Percentiles rank a stretch among this genome's conserved stretches.
Conservation (phyloP, 371 early-diverging fungal species). For the Circinella umbellata region DNA sequence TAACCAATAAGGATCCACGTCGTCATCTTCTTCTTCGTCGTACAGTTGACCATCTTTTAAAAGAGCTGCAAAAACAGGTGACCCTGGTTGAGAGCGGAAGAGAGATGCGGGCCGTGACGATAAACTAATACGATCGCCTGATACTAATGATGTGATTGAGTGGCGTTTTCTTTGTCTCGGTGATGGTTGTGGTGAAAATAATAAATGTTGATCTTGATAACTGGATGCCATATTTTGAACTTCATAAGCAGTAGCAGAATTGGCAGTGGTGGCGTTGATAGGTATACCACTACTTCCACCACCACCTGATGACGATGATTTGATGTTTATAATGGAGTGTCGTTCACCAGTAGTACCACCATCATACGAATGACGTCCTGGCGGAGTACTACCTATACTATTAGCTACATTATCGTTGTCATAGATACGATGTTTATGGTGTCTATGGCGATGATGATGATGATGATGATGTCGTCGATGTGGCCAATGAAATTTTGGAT, state of each 20-base stretch:
- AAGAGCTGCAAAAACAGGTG: slow-evolving; percentile 32
- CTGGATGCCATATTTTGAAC: slow-evolving; percentile 18
- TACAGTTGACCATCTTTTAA: slow-evolving; percentile 24
- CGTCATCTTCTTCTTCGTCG: slow-evolving; percentile 24
- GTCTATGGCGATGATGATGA: slow-evolving; percentile 11
- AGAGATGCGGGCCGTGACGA: slow-evolving; percentile 36
- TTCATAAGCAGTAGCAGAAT: not conserved
- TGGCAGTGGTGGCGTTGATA: not conserved
- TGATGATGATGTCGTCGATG: slow-evolving; percentile 22
- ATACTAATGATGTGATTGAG: slow-evolving; percentile 32
- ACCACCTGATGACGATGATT: not conserved
- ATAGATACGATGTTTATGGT: slow-evolving; percentile 1
- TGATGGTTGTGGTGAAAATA: slow-evolving; percentile 8
- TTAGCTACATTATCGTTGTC: slow-evolving; percentile 7
- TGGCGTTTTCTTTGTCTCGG: slow-evolving; percentile 27
- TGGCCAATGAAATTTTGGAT: slow-evolving; percentile 39
- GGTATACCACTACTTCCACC: not conserved
- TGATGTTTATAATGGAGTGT: too few species aligned
- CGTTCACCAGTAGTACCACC: not conserved
- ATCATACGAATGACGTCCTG: slow-evolving; percentile 15
- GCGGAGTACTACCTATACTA: slow-evolving; percentile 18
- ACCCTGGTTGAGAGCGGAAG: slow-evolving; percentile 37
- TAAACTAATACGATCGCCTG: slow-evolving; percentile 24
- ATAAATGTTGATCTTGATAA: slow-evolving; percentile 21
- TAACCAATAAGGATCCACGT: slow-evolving; percentile 27